Evolutionary conservation across 2,329 filamentous ascomycete genomes (phyloP), one percentile per base, ranked within the genome.

Genomic region (Beauveria sp.): DNA sequence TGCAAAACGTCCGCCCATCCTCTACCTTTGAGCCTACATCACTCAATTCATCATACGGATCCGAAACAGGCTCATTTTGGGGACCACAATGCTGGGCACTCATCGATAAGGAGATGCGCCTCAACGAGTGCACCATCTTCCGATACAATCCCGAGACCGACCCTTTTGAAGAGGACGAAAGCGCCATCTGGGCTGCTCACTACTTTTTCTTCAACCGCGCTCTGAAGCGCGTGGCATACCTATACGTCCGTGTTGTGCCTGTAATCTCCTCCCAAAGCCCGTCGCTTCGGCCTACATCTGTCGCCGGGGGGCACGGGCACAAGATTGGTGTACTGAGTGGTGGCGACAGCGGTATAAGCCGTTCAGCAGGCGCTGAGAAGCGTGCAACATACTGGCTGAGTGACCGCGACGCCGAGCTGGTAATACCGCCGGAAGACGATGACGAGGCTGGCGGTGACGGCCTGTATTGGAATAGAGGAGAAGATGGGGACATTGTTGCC

Each of bases 131-230:
- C 76, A 88, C 87, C 61, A 86, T 93, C 64, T 98, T 96, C 74
- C 89, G 88, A 61, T 99, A 96, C 76, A 85, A 89, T 57, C 95
- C 95, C 0, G 88, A 91, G 46, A 90, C 93, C 64, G 93, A 96
- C 70, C 91, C 92, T 0, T 96, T 96, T 69, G 89, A 93, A 68
- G 92, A 92, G 65, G 93, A 96, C 64, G 92, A 97, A 70, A 90
- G 91, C 64, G 89, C 93, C 10, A 93, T 99, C 65, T 99, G 93
- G 93, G 92, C 90, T 55, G 82, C 93, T 65, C 93, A 98, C 73
- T 97, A 96, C 75, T 96, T 99, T 79, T 96, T 98, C 74, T 98
- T 97, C 82, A 97, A 96, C 79, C 93, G 93, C 70, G 81, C 87
- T 28, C 83, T 88, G 70, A 98, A 98, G 78, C 86, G 95, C 47